These are phyloP conservation scores for Podospora anserina DNA, from an alignment of 495 filamentous ascomycete genomes.

Conservation along the genomic window DNA sequence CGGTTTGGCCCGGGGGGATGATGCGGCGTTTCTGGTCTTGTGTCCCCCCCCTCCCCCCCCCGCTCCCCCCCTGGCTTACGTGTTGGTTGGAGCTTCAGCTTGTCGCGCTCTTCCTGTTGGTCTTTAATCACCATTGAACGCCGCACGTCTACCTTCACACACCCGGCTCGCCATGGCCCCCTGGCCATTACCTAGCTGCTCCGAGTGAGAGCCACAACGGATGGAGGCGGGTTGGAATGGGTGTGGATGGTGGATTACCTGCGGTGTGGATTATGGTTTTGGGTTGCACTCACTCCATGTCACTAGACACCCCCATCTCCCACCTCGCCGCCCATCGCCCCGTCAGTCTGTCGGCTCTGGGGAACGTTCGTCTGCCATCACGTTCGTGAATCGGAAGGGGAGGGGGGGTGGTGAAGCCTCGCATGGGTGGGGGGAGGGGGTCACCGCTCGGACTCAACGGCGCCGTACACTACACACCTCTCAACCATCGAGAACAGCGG, in stretches of 20 bases:
- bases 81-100: not conserved
- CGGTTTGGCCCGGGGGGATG: not conserved
- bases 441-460: not conserved
- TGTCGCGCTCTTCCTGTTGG: not conserved
- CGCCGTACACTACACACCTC: not conserved
- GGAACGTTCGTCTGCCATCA: not conserved
- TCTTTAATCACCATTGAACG: not conserved
- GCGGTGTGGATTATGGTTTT: not conserved
- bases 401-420: not conserved
- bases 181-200: not conserved
- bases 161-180: not conserved
- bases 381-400: not conserved
- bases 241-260: too few species aligned
- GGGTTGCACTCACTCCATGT: not conserved
- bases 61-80: not conserved
- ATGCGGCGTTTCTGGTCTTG: slow-evolving; percentile 4
- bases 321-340: slow-evolving; percentile 1
- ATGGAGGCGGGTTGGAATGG: not conserved
- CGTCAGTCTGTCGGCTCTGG: not conserved
- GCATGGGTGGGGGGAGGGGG: not conserved
- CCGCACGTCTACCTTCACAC: not conserved
- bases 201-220: not conserved
- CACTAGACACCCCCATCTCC: slow-evolving; percentile 1
- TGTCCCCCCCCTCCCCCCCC: not conserved
- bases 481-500: not conserved